These are phyloP conservation scores for Moesziomyces globuligerus DNA, from an alignment of 1,284 basidiomycete species.

Conservation along the genomic window DNA sequence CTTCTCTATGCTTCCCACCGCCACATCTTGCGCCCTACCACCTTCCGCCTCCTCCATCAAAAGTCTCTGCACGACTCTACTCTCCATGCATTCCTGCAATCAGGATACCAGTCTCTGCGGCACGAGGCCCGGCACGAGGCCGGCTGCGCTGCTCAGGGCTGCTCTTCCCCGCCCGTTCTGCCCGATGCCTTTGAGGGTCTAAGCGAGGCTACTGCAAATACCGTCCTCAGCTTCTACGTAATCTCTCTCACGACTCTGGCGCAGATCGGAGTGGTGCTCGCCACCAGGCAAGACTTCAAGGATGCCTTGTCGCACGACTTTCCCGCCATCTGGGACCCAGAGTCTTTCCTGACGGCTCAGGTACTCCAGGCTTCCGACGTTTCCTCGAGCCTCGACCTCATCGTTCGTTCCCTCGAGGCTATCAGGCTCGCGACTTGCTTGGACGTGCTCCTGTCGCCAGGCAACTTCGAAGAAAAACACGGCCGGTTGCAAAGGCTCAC, in stretches of 20 bases:
- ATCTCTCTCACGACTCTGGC: conserved; percentile 32
- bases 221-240: neutral
- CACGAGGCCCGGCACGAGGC: conserved; percentile 6
- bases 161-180: neutral
- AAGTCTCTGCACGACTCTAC: conserved; percentile 23
- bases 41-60: conserved; percentile 23
- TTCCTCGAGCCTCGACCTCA: conserved; percentile 14
- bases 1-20: conserved; percentile 27
- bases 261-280: conserved; percentile 17
- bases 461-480: neutral
- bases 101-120: conserved; percentile 23
- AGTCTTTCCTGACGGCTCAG: conserved; percentile 19
- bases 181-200: conserved; percentile 16
- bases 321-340: conserved; percentile 37
- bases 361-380: conserved; percentile 17
- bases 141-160: neutral
- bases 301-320: conserved; percentile 30
- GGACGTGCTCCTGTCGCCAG: conserved; percentile 9
- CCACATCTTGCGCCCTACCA: conserved; percentile 15
- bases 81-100: conserved; percentile 29
- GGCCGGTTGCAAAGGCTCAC: conserved; percentile 2
- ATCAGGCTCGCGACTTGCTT: conserved; percentile 33
- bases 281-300: conserved; percentile 16
- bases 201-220: neutral
- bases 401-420: conserved; percentile 15